A percentile compares a stretch with the other conserved stretches of the same genome.
These are phyloP conservation scores for Scheffersomyces illinoinensis DNA, from an alignment of 1,139 yeast species.

Conservation along the genomic window DNA sequence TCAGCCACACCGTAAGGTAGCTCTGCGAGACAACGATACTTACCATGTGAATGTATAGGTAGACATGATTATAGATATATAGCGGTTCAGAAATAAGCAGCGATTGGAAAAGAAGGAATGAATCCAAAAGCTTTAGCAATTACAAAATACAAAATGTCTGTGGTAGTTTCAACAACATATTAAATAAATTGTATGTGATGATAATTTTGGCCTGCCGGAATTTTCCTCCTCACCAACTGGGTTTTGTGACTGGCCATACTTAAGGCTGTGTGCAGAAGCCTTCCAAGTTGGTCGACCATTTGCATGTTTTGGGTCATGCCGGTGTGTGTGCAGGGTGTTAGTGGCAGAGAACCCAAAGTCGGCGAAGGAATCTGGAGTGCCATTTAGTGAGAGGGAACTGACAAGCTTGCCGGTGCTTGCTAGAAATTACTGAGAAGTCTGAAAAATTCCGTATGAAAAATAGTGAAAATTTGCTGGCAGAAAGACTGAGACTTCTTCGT, in stretches of 20 bases:
- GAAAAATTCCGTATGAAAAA: too few species aligned
- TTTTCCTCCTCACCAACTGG: not conserved
- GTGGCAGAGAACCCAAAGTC: not conserved
- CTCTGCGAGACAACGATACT: not conserved
- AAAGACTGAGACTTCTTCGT: too few species aligned
- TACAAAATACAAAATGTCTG: not conserved
- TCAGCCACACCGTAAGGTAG: not conserved
- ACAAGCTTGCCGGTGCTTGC: too few species aligned
- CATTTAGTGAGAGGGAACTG: too few species aligned
- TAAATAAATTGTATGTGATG: not conserved
- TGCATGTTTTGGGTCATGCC: not conserved
- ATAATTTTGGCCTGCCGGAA: not conserved
- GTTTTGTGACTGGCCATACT: not conserved
- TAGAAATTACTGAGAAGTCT: too few species aligned
- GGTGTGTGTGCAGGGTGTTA: not conserved
- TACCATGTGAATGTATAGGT: constrained; percentile 11
- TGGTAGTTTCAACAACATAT: not conserved
- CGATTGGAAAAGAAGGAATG: not conserved
- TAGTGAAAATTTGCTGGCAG: too few species aligned
- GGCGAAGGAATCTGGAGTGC: too few species aligned
- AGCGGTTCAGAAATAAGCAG: not conserved
- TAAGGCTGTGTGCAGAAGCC: not conserved
- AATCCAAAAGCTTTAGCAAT: not conserved
- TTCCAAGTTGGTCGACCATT: not conserved
- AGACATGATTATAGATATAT: not conserved